These are phyloP conservation scores for Polyporus arcularius DNA, from an alignment of 768 basidiomycete genomes.

Conservation along the genomic window DNA sequence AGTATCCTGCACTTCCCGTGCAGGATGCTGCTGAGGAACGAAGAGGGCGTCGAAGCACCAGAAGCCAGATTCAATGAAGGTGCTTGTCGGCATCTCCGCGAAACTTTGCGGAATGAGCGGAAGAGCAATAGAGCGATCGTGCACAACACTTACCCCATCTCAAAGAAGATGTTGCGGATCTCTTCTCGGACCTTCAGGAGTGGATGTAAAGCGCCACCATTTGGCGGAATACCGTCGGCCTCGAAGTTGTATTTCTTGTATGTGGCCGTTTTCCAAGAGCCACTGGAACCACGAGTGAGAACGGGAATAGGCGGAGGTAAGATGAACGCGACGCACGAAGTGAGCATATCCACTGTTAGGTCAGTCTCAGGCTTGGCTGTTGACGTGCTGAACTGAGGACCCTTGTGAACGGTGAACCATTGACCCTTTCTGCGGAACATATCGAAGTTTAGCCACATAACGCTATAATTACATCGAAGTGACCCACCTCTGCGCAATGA, in stretches of 20 bases:
- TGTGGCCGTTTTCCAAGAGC: constrained; percentile 87
- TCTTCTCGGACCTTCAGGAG: constrained; percentile 97
- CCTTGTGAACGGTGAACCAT: constrained; percentile 91
- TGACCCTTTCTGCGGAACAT: constrained; percentile 77
- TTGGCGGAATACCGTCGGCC: constrained; percentile 87
- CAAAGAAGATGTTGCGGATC: constrained; percentile 95
- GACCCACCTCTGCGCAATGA: constrained; percentile 76
- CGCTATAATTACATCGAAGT: neutral
- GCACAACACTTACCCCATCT: constrained; percentile 82
- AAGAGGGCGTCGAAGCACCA: constrained; percentile 99
- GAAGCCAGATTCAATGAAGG: constrained; percentile 96
- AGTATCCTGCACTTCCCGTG: constrained; percentile 95
- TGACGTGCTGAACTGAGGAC: constrained; percentile 84
- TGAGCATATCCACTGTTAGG: constrained; percentile 92
- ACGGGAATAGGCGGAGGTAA: neutral
- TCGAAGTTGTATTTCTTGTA: constrained; percentile 99
- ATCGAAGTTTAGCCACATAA: constrained; percentile 3
- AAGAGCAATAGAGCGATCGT: neutral
- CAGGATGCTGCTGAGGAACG: constrained; percentile 98
- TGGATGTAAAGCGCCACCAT: constrained; percentile 93
- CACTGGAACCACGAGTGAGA: constrained; percentile 48
- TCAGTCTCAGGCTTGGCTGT: constrained; percentile 95
- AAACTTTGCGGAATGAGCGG: constrained; percentile 55
- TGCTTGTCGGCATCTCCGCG: constrained; percentile 96
- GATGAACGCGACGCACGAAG: constrained; percentile 59